Base-by-base conservation (phyloP, 768 basidiomycete genomes). In the Lactifluus echinatus region DNA sequence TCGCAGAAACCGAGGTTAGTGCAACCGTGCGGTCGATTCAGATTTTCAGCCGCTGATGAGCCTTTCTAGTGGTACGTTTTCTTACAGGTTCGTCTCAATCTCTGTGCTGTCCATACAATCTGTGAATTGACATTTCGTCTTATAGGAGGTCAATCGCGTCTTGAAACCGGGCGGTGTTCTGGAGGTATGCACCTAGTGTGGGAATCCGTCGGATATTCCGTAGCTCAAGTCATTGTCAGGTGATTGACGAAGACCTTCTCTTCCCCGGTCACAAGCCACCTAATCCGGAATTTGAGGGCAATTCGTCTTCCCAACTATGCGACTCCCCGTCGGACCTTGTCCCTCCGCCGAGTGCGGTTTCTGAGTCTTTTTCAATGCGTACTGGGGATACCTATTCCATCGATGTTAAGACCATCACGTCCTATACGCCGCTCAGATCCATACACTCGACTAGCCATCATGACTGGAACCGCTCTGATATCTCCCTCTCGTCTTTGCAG, bases 191-290 rank as follows among this genome's bases (percentile, higher is more conserved):
- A 11, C 7, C 45, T 28, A 26, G 44, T n/a, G 21, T 17, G 24
- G 15, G 55, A 15, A 46, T n/a, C 8, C n/a, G n/a, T 60, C 23
- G 10, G 53, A 5, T 39, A 17, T 39, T 15, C 21, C 44, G 3
- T 34, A 15, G n/a, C 14, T 11, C 31, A 7, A 19, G 14, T 10
- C 6, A 14, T 11, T 36, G 14, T 33, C 50, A 88, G 86, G 73
- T 87, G 8, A 77, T 87, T 36, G 87, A 87, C 67, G 87, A 89
- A 57, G 85, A 87, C 65, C 74, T 82, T 7, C 74, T 87, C 46
- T 89, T 89, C 65, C 87, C 87, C 8, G 80, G 75, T 57, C 67
- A 69, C n/a, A 29, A 28, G 14, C 4, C 43, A 1, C 36, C 29
- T 3, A 44, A 12, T 5, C 2, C 53, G n/a, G 34, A 24, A 6